Conservation (phyloP, 352 stramenopile species). For the Phytophthora pluvialis region DNA sequence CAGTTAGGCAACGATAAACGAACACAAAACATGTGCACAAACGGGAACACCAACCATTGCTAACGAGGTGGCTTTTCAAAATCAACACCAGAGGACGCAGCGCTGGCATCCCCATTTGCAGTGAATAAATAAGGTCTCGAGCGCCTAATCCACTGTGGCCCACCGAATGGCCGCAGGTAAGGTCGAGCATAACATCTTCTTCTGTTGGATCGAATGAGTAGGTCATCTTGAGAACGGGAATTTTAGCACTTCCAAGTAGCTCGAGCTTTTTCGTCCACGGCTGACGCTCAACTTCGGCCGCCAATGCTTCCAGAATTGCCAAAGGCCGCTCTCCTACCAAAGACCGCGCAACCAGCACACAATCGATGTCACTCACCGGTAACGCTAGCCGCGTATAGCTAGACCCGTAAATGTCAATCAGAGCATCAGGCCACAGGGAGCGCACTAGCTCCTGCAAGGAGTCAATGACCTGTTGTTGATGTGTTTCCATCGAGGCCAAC, state of each 20-base stretch:
- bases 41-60: slow-evolving; percentile 41
- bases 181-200: slow-evolving; percentile 86
- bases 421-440: slow-evolving; percentile 85
- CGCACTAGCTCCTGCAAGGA: slow-evolving; percentile 52
- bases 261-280: slow-evolving; percentile 90
- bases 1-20: slow-evolving; percentile 23
- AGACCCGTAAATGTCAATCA: slow-evolving; percentile 96
- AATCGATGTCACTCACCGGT: slow-evolving; percentile 96
- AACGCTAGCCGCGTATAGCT: slow-evolving; percentile 96
- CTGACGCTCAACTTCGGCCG: slow-evolving; percentile 80
- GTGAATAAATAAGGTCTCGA: slow-evolving; percentile 92
- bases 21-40: background rate
- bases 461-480: slow-evolving; percentile 60
- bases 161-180: slow-evolving; percentile 94
- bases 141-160: slow-evolving; percentile 95
- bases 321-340: slow-evolving; percentile 77
- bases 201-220: slow-evolving; percentile 43
- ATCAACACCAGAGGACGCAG: slow-evolving; percentile 95
- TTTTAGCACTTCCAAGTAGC: slow-evolving; percentile 93
- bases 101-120: slow-evolving; percentile 92
- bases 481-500: slow-evolving; percentile 40
- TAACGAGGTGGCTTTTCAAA: slow-evolving; percentile 90
- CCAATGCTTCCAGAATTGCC: slow-evolving; percentile 90
- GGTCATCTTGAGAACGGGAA: slow-evolving; percentile 96
- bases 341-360: slow-evolving; percentile 92